Base-by-base conservation (phyloP, 2,329 filamentous ascomycete species). In the Fusarium dimerum region DNA sequence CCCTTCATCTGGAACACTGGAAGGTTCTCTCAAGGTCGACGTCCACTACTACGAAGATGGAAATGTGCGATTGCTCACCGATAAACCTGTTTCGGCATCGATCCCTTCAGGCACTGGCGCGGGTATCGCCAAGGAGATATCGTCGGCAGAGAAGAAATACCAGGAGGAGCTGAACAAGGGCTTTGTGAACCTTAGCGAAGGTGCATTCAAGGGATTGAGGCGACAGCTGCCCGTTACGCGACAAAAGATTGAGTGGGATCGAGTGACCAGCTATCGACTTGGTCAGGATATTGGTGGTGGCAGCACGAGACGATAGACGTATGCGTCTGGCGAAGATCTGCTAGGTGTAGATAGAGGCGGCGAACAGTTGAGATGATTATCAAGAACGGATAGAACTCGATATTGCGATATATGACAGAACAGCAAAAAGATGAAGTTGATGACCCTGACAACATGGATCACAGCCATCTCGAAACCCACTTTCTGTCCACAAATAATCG, bases 31-130 rank as follows among this genome's bases (percentile, higher is more conserved):
- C 73, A 91, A 93, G 72, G 90, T 97, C 48, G 92, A 97, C 64
- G 93, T 99, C 47, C 94, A 99, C 79, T 99, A 99, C 81, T 99
- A 99, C 77, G 94, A 99, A 76, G 95, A 99, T 70, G 94, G 94
- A 57, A 99, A 99, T 69, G 94, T 99, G 52, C 88, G 94, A 3
- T 82, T 99, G 54, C 81, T 93, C 58, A 97, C 94, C n/a, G 87
- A 84, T 67, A 97, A 97, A 76, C 78, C 88, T 11, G 71, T 93
- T 12, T 79, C 79, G 1, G 71, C 82, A 3, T 83, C 82, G 9
- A 71, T 89, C n/a, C 73, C 84, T 1, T 85, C 82, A 1, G 79
- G 78, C 39, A 83, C 81, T 2, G 87, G 85, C 8, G 81, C 83
- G 0, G 88, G 86, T 36, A 83, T 97, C 43, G 79, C 88, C 59